Evolutionary conservation across 2,329 filamentous ascomycete genomes (phyloP).

Genomic region (Pestalotiopsis sp.): DNA sequence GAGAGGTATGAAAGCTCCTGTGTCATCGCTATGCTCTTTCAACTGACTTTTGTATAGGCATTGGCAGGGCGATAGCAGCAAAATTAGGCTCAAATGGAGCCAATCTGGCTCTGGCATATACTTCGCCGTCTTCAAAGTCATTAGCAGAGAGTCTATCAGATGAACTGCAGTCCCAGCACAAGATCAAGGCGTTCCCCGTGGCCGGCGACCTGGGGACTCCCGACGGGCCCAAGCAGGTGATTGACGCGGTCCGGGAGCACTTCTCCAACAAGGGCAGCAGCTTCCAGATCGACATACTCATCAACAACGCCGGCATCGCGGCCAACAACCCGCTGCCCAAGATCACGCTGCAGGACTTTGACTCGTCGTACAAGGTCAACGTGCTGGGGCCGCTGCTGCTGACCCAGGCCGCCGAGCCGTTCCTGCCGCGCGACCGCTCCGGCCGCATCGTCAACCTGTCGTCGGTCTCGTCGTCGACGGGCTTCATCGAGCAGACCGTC

Average conservation of each 20-base stretch:
- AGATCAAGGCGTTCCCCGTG: constrained; percentile 62
- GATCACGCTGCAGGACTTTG: constrained; percentile 68
- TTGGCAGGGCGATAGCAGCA: constrained; percentile 65
- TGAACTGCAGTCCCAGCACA: constrained; percentile 58
- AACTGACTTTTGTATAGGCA: constrained; percentile 54
- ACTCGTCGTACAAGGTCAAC: constrained; percentile 76
- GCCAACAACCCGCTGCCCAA: constrained; percentile 68
- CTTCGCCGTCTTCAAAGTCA: constrained; percentile 42
- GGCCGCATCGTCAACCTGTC: constrained; percentile 59
- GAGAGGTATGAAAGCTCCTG: constrained; percentile 56
- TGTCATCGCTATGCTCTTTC: background rate
- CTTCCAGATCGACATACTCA: constrained; percentile 78
- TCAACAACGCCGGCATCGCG: constrained; percentile 83
- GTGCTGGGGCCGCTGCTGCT: constrained; percentile 81
- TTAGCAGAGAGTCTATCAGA: constrained; percentile 64
- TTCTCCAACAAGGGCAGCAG: constrained; percentile 46
- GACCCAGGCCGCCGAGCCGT: constrained; percentile 71
- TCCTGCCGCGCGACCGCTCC: constrained; percentile 70
- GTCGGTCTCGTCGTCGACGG: constrained; percentile 55
- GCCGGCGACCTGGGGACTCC: constrained; percentile 73
- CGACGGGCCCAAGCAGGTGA: constrained; percentile 61
- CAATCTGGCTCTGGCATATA: constrained; percentile 73
- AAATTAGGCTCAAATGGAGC: constrained; percentile 75
- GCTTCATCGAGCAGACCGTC: constrained; percentile 57
- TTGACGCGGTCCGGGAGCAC: constrained; percentile 61